Percentiles rank a stretch among this genome's conserved stretches.
Conservation (phyloP, 75 land plant species). For the Gnetum montanum region DNA sequence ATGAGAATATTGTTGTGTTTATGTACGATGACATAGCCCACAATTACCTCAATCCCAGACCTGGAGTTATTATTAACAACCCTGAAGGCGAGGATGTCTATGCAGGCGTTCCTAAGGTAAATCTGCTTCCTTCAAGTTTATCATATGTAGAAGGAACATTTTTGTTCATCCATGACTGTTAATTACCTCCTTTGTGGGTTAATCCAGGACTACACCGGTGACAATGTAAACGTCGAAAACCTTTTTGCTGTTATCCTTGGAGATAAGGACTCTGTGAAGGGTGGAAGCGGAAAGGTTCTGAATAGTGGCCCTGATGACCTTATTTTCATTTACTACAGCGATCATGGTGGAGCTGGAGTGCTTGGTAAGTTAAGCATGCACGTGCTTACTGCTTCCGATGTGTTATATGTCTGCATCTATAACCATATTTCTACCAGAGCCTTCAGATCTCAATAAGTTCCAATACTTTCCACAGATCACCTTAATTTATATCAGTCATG, state of each 20-base stretch:
- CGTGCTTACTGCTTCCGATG: too few relatives aligned
- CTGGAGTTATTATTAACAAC: slow-evolving; percentile 67
- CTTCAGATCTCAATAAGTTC: too few relatives aligned
- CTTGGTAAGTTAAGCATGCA: too few relatives aligned
- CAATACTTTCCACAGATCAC: too few relatives aligned
- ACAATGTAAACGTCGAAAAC: slow-evolving; percentile 62
- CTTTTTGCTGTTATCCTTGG: slow-evolving; percentile 83
- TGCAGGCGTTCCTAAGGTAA: slow-evolving; percentile 79
- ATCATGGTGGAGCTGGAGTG: slow-evolving; percentile 92
- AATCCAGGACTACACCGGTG: slow-evolving; percentile 73
- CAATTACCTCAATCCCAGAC: slow-evolving; percentile 53
- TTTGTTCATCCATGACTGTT: too few relatives aligned
- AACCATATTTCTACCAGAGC: too few relatives aligned
- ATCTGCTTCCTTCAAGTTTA: too few relatives aligned
- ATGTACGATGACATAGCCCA: slow-evolving; percentile 90
- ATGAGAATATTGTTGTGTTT: slow-evolving; percentile 82
- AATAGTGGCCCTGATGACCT: slow-evolving; percentile 87
- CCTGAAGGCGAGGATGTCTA: slow-evolving; percentile 79
- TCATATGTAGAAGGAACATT: too few relatives aligned
- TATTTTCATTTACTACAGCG: slow-evolving; percentile 73
- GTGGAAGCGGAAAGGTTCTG: slow-evolving; percentile 90
- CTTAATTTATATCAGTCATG: too few relatives aligned
- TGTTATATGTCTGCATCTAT: too few relatives aligned
- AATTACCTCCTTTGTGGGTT: too few relatives aligned
- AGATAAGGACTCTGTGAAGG: slow-evolving; percentile 58